A percentile compares a stretch with the other conserved stretches of the same genome.
Evolutionary conservation across 2,329 filamentous ascomycete species (phyloP).

Genomic region (Chrysoporthe cubensis): DNA sequence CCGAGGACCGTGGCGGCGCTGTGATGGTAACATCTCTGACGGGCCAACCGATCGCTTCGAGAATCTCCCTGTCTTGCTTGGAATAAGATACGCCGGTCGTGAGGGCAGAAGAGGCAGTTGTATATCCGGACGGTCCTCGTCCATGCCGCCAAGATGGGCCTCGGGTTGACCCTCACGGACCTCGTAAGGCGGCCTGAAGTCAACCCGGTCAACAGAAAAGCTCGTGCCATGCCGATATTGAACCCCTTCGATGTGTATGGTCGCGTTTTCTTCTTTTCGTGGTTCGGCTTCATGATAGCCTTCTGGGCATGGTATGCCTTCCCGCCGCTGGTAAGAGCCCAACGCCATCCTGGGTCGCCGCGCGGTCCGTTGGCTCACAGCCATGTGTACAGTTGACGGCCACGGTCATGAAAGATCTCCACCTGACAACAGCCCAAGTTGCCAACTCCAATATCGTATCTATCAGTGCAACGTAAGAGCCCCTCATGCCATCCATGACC

Average conservation of each 20-base stretch:
- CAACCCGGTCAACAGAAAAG: constrained; percentile 85
- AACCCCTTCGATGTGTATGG: constrained; percentile 82
- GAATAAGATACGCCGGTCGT: background rate
- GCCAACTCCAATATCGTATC: constrained; percentile 92
- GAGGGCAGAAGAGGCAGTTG: background rate
- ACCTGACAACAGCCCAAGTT: constrained; percentile 71
- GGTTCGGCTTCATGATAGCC: constrained; percentile 82
- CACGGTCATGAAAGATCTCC: constrained; percentile 79
- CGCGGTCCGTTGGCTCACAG: constrained; percentile 13
- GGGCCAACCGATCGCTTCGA: background rate
- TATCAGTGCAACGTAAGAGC: constrained; percentile 66
- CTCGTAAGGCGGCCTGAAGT: constrained; percentile 67
- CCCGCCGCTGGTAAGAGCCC: constrained; percentile 70
- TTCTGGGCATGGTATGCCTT: constrained; percentile 96
- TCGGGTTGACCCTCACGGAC: constrained; percentile 42
- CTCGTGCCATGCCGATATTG: constrained; percentile 75
- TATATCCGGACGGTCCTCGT: background rate
- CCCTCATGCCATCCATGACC: background rate
- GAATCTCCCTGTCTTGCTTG: background rate
- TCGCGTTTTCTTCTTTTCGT: constrained; percentile 87
- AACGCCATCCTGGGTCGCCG: background rate
- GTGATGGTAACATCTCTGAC: background rate
- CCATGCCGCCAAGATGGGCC: constrained; percentile 33
- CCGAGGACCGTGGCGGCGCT: no score
- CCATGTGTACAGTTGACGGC: constrained; percentile 57